Evolutionary conservation across 1,139 yeast genomes (phyloP).

Genomic region (Kazachstania sp.): DNA sequence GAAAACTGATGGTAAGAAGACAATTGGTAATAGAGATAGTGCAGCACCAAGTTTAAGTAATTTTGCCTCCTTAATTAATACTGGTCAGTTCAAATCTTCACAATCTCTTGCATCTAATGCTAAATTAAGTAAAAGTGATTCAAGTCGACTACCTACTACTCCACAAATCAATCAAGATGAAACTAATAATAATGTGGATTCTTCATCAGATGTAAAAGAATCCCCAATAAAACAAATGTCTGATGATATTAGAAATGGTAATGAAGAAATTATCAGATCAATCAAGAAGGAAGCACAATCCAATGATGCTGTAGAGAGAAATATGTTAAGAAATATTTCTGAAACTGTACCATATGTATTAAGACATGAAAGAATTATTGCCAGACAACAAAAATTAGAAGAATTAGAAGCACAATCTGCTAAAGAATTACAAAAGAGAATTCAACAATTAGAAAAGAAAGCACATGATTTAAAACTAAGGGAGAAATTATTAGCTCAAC

Average conservation of each 20-base stretch:
- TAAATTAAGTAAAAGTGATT: background rate
- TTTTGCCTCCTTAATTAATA: slow-evolving; percentile 29
- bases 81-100: slow-evolving; percentile 29
- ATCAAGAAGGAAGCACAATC: slow-evolving; percentile 46
- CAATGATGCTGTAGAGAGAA: slow-evolving; percentile 44
- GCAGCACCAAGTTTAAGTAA: slow-evolving; percentile 32
- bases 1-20: background rate
- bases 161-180: slow-evolving; percentile 19
- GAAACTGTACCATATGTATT: slow-evolving; percentile 76
- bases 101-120: slow-evolving; percentile 21
- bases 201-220: slow-evolving; percentile 16
- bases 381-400: slow-evolving; percentile 69
- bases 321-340: slow-evolving; percentile 64
- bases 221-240: slow-evolving; percentile 33
- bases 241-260: slow-evolving; percentile 32
- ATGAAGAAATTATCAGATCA: slow-evolving; percentile 38
- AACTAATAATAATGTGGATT: background rate
- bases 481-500: slow-evolving; percentile 42
- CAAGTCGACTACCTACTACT: slow-evolving; percentile 20
- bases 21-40: slow-evolving; percentile 22
- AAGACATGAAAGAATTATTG: slow-evolving; percentile 64
- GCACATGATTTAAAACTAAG: slow-evolving; percentile 65
- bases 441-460: slow-evolving; percentile 66
- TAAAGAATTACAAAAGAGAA: slow-evolving; percentile 58
- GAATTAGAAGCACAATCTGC: slow-evolving; percentile 74